A percentile compares a stretch with the other conserved stretches of the same genome.
Conservation (phyloP, 345 rosid species). For the Theobroma cacao region DNA sequence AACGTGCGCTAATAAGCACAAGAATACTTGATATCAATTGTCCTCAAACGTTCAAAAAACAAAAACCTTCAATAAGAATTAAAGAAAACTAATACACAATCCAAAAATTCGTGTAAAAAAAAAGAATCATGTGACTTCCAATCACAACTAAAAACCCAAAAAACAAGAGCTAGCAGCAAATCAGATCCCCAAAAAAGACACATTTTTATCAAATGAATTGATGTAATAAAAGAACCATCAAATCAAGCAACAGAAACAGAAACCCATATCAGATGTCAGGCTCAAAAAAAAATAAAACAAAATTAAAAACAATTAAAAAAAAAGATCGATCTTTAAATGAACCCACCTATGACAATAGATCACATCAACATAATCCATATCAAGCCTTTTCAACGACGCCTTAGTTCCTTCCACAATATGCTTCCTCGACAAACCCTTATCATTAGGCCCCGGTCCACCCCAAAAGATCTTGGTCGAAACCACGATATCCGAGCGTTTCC, state of each 20-base stretch:
- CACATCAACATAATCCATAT: constrained; percentile 89
- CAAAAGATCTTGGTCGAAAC: constrained; percentile 96
- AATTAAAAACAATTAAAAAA: neutral
- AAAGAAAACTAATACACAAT: neutral
- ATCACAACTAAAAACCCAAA: neutral
- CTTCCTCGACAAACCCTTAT: constrained; percentile 84
- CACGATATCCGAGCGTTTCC: constrained; percentile 91
- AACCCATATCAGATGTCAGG: neutral
- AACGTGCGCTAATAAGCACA: neutral
- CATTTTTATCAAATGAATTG: neutral
- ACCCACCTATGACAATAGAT: constrained; percentile 78
- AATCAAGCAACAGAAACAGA: neutral
- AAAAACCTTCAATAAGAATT: neutral
- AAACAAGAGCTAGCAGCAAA: neutral
- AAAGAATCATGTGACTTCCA: neutral
- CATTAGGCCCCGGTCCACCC: constrained; percentile 98
- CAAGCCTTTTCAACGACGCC: constrained; percentile 85
- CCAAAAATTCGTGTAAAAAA: neutral
- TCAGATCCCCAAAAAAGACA: neutral
- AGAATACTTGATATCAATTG: neutral
- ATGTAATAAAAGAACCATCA: neutral
- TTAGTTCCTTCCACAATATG: constrained; percentile 94
- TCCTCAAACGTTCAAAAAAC: neutral
- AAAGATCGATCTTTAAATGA: neutral
- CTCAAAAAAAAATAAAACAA: neutral